Evolutionary conservation across 345 rosid genomes (phyloP), one percentile per base, ranked within the genome.

Genomic region (Pistacia integerrima): DNA sequence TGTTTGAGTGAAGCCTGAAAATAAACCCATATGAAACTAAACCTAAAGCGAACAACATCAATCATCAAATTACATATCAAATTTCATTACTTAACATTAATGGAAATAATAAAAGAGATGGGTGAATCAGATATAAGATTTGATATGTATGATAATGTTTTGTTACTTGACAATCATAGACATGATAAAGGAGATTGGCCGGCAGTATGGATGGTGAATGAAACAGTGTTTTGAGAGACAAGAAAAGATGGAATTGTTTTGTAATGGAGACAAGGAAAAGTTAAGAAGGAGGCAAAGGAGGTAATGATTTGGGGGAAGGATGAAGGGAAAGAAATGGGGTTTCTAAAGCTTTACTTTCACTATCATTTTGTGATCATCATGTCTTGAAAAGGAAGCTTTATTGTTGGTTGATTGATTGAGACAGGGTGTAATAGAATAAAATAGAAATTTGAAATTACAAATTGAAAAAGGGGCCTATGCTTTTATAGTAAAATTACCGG

Each of bases 351-450:
- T 79, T 68, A 57, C 76, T 81, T 75, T 66, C 79, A 82, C 81
- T 67, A 69, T 83, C 82, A 81, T 83, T 82, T 51, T 52, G 76
- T 41, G 74, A 86, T 82, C 76, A 86, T 81, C 74, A 70, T 84
- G 77, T 38, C 89, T 79, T 84, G 68, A 79, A 83, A 84, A 81
- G 67, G 75, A 86, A 84, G 85, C 82, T 66, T 82, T 69, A 66
- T 82, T 54, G 82, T 79, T 79, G 84, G 81, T 46, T 58, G 79
- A 81, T 64, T 58, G 79, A 79, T 64, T 38, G 46, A 66, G 80
- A 76, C 75, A 1, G 0, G 33, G 0, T 35, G 49, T 41, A 77
- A 72, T 69, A 69, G 46, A 44, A 44, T 3, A n/a, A 14, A 1
- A 30, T 22, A 22, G 22, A 22, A 22, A 22, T 22, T 22, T 22